Evolutionary conservation across 805 yeast genomes (phyloP).

Genomic region (Saccharomycopsis sp.): DNA sequence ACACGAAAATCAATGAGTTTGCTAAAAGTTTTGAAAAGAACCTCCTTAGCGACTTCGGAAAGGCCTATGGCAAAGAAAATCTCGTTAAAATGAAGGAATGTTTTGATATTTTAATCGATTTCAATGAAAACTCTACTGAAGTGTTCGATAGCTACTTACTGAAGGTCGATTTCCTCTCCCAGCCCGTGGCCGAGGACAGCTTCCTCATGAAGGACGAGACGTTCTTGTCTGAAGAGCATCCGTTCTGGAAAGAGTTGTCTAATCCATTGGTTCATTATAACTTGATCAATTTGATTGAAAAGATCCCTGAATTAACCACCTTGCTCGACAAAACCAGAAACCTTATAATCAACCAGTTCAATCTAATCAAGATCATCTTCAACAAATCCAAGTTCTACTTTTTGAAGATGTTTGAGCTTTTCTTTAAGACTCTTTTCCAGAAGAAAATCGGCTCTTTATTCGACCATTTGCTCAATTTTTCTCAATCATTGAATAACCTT

Average conservation of each 20-base stretch:
- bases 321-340: slow-evolving; percentile 51
- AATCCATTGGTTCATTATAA: slow-evolving; percentile 49
- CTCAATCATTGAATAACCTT: slow-evolving; percentile 55
- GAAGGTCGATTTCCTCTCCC: slow-evolving; percentile 61
- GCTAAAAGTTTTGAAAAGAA: slow-evolving; percentile 72
- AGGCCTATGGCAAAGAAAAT: slow-evolving; percentile 65
- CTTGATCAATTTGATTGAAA: slow-evolving; percentile 24
- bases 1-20: slow-evolving; percentile 52
- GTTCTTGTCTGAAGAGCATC: slow-evolving; percentile 32
- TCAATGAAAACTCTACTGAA: slow-evolving; percentile 69
- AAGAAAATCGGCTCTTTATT: slow-evolving; percentile 29
- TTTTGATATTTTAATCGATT: slow-evolving; percentile 68
- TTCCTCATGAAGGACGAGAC: slow-evolving; percentile 25
- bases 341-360: slow-evolving; percentile 65
- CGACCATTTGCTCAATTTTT: slow-evolving; percentile 51
- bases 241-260: slow-evolving; percentile 51
- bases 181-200: slow-evolving; percentile 35
- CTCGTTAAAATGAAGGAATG: slow-evolving; percentile 66
- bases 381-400: slow-evolving; percentile 63
- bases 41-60: slow-evolving; percentile 61
- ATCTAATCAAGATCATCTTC: slow-evolving; percentile 68
- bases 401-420: slow-evolving; percentile 57
- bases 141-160: slow-evolving; percentile 78
- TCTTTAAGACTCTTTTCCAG: slow-evolving; percentile 59
- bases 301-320: slow-evolving; percentile 46